Conservation (phyloP, 1,139 yeast species). For the Lodderomyces metapsilosis region DNA sequence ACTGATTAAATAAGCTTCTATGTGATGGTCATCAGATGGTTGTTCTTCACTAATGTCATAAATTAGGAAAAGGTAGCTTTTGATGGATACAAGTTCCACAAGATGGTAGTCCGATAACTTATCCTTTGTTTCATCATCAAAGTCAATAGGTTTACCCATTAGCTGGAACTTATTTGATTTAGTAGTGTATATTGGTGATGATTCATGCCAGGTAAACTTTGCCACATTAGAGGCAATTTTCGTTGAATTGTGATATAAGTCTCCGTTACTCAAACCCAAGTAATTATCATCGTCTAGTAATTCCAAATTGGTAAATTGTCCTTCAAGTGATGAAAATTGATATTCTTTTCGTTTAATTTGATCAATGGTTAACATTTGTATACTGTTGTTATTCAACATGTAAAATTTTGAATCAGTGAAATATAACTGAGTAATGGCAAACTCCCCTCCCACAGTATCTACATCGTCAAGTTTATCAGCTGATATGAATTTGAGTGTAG, state of each 20-base stretch:
- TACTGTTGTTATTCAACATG: conserved; percentile 17
- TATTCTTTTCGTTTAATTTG: conserved; percentile 10
- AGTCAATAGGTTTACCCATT: conserved; percentile 8
- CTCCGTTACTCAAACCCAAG: conserved; percentile 5
- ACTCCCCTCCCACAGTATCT: conserved; percentile 9
- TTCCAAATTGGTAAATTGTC: conserved; percentile 5
- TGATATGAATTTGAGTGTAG: conserved; percentile 15
- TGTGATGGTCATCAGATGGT: conserved; percentile 19
- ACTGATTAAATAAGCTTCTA: conserved; percentile 9
- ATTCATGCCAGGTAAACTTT: conserved; percentile 17
- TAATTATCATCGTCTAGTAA: conserved; percentile 9
- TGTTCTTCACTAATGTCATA: conserved; percentile 11
- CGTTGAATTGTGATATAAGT: conserved; percentile 8
- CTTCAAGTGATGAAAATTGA: conserved; percentile 5
- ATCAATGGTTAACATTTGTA: conserved; percentile 9
- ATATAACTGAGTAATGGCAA: conserved; percentile 22
- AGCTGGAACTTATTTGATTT: conserved; percentile 6
- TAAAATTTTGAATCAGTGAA: conserved; percentile 27
- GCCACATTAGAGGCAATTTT: conserved; percentile 13
- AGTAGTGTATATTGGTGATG: conserved; percentile 9
- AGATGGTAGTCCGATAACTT: conserved; percentile 4
- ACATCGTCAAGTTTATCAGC: conserved; percentile 9
- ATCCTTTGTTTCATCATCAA: conserved; percentile 3
- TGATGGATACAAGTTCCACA: conserved; percentile 7
- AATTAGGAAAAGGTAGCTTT: not conserved